A percentile compares a stretch with the other conserved stretches of the same genome.
These are phyloP conservation scores for Retiboletus fuscus DNA, from an alignment of 1,284 basidiomycete species.

Conservation along the genomic window DNA sequence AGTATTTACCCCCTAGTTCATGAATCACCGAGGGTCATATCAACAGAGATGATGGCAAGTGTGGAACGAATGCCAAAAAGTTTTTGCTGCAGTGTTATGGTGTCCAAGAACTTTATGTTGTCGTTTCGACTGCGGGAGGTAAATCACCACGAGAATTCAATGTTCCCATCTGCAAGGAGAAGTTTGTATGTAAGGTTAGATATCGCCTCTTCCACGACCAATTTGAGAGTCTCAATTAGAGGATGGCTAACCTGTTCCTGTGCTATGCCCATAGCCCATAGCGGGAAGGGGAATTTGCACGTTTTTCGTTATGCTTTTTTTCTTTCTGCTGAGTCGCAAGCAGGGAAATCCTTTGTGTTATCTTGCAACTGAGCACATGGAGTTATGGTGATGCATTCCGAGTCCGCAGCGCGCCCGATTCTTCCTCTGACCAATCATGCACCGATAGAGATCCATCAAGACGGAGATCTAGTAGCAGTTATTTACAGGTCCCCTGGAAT, in stretches of 20 bases:
- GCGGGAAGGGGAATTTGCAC: not conserved
- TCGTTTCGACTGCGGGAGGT: not conserved
- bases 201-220: too few species aligned
- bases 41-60: not conserved
- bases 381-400: not conserved
- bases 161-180: not conserved
- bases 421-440: not conserved
- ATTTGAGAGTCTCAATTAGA: too few species aligned
- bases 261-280: not conserved
- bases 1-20: too few species aligned
- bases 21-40: not conserved
- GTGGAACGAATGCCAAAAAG: too few species aligned
- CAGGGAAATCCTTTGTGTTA: not conserved
- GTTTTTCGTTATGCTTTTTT: not conserved
- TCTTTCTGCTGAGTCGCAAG: not conserved
- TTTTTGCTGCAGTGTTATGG: not conserved
- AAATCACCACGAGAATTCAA: constrained; percentile 4
- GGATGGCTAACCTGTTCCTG: not conserved
- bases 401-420: not conserved
- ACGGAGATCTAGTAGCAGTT: constrained; percentile 6
- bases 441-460: not conserved
- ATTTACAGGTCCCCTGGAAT: constrained; percentile 10
- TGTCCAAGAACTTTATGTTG: not conserved
- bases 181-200: too few species aligned
- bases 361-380: constrained; percentile 6